Evolutionary conservation across 805 yeast genomes (phyloP).

Genomic region (Saccharomycopsis sp.): DNA sequence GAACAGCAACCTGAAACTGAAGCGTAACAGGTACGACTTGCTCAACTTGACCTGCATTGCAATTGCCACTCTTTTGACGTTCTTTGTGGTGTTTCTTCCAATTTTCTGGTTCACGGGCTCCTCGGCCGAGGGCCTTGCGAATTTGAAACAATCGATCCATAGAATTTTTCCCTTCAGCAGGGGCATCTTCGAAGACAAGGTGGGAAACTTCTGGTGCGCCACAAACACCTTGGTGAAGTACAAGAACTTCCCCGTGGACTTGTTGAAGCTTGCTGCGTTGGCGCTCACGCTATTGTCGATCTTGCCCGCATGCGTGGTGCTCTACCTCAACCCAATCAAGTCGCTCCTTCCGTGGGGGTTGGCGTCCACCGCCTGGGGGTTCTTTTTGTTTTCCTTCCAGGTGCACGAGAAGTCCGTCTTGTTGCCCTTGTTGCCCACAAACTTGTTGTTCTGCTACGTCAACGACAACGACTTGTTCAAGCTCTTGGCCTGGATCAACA

Average conservation of each 20-base stretch:
- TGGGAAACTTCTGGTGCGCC: constrained; percentile 97
- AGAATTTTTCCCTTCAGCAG: constrained; percentile 88
- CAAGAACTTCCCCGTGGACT: constrained; percentile 43
- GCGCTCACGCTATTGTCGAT: constrained; percentile 43
- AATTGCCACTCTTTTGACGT: constrained; percentile 48
- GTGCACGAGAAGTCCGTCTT: constrained; percentile 92
- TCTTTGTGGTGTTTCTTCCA: constrained; percentile 48
- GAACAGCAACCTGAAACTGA: neutral
- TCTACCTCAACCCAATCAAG: constrained; percentile 39
- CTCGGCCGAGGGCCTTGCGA: constrained; percentile 32
- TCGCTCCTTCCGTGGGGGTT: constrained; percentile 60
- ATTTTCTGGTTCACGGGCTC: constrained; percentile 40
- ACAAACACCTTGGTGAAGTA: constrained; percentile 71
- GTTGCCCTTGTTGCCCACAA: constrained; percentile 79
- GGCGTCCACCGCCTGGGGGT: constrained; percentile 77
- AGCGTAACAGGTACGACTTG: constrained; percentile 38
- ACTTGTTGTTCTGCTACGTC: constrained; percentile 46
- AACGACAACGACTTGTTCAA: constrained; percentile 47
- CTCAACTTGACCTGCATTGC: constrained; percentile 54
- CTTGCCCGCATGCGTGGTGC: constrained; percentile 45
- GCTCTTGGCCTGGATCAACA: constrained; percentile 81
- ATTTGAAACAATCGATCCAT: constrained; percentile 42
- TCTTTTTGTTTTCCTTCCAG: constrained; percentile 85
- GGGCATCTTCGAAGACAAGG: constrained; percentile 95
- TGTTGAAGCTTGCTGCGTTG: constrained; percentile 53